Conservation (phyloP, 2,329 filamentous ascomycete genomes). For the Plenodomus tracheiphilus region DNA sequence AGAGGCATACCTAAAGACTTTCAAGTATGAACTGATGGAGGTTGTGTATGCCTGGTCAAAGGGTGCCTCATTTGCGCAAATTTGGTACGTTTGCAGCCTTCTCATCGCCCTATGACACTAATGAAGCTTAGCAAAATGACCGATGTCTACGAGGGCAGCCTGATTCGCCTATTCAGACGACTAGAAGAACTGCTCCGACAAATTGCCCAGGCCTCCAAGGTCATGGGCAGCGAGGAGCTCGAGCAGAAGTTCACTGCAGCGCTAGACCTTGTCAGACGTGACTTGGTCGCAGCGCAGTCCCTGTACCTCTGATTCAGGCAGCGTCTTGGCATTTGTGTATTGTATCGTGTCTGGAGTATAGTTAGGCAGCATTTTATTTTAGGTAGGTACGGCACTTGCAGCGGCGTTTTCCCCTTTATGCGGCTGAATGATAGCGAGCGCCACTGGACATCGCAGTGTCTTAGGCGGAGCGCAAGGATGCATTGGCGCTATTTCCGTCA, state of each 20-base stretch:
- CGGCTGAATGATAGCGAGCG: constrained; percentile 10
- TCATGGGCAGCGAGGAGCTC: constrained; percentile 96
- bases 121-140: constrained; percentile 85
- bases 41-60: constrained; percentile 92
- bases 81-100: constrained; percentile 71
- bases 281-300: constrained; percentile 93
- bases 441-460: constrained; percentile 18
- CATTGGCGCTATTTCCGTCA: constrained; percentile 17
- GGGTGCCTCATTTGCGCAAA: constrained; percentile 86
- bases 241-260: constrained; percentile 89
- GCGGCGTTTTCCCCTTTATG: constrained; percentile 17
- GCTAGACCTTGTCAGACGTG: constrained; percentile 81
- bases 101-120: not conserved
- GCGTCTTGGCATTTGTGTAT: constrained; percentile 15
- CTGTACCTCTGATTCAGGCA: constrained; percentile 67
- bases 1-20: constrained; percentile 84
- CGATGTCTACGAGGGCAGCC: constrained; percentile 92
- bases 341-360: constrained; percentile 12
- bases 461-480: constrained; percentile 20
- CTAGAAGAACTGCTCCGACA: constrained; percentile 92
- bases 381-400: constrained; percentile 20
- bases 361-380: constrained; percentile 15
- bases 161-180: constrained; percentile 94
- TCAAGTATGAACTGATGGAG: constrained; percentile 97
- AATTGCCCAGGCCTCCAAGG: constrained; percentile 93